Percentiles rank a stretch among this genome's conserved stretches.
phyloP scores from a whole-genome alignment of 1,284 basidiomycete species.

The Heterobasidion irregulare region DNA sequence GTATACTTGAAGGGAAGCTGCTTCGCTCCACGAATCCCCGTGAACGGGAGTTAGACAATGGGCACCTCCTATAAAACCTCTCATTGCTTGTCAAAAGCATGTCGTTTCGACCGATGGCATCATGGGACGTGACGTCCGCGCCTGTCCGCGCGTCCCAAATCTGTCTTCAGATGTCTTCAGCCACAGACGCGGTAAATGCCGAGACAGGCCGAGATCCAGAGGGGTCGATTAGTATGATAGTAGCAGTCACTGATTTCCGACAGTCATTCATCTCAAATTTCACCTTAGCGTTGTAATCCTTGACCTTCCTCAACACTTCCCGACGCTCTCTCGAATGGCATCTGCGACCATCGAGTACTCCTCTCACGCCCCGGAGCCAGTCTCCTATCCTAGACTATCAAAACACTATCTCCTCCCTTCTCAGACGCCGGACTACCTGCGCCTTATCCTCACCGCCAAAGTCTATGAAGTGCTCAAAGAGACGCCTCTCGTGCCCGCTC shows the following conservation, averaged over 20 bases:
- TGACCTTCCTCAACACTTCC: not conserved
- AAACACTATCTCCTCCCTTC: conserved; percentile 59
- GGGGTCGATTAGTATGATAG: no score
- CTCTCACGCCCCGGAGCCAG: conserved; percentile 55
- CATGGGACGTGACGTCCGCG: no score
- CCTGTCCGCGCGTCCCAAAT: not conserved
- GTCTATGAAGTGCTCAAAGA: conserved; percentile 93
- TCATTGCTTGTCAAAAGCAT: no score
- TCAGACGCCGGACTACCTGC: conserved; percentile 86
- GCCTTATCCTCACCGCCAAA: conserved; percentile 88
- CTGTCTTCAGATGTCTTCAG: not conserved
- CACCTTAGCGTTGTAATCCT: not conserved
- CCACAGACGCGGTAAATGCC: not conserved
- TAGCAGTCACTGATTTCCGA: no score
- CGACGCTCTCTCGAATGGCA: not conserved
- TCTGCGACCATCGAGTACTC: conserved; percentile 53
- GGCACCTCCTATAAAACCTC: no score
- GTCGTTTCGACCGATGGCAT: no score
- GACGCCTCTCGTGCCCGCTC: conserved; percentile 84
- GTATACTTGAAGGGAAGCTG: no score
- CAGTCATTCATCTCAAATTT: no score
- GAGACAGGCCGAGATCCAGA: not conserved
- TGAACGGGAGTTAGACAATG: no score
- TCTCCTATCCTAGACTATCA: conserved; percentile 59
- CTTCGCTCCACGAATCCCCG: no score